Base-by-base conservation (phyloP, 352 stramenopile species). In the Phytophthora sansomeana region DNA sequence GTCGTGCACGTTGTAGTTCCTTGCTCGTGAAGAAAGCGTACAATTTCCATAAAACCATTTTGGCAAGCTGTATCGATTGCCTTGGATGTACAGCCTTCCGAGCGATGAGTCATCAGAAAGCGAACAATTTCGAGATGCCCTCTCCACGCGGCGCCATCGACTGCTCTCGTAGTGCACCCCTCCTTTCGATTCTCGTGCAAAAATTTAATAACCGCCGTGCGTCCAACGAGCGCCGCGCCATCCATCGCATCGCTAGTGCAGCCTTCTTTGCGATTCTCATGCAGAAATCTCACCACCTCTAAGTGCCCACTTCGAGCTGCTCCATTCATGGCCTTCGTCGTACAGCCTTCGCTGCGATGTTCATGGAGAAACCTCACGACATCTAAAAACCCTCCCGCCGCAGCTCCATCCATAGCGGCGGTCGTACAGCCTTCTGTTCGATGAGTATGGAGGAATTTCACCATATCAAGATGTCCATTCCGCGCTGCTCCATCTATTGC, bases 241-340 rank as follows among this genome's bases (percentile, higher is more conserved):
- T 84, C 72, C 41, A 87, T 80, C 3, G 72, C 74, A 42, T 72
- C 51, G 2, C 57, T 72, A 1, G 67, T 77, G 41, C 74, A 78
- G 3, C 70, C 74, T 72, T 82, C 74, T 11, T 11, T 49, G 8
- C 74, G 63, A 17, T 75, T 19, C 2, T 38, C 16, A 39, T 78
- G 74, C 38, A 82, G 50, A 47, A 71, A 79, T 6, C 46, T 26
- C 10, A 82, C 63, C 28, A 77, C 51, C 2, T 71, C 38, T 10
- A 82, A 54, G 53, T 77, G 55, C 4, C 74, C 74, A 24, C 41
- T 67, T 6, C 53, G 47, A 48, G 74, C 69, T 11, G 74, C 74
- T 55, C 41, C 47, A 61, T 81, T 28, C 74, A 81, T 81, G 4
- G 74, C 74, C 13, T 65, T 72, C 14, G 55, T 69, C 13, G 70